Evolutionary conservation across 129 eudicot genomes (phyloP), one percentile per base, ranked within the genome.

Genomic region (Pittosporum tobira): DNA sequence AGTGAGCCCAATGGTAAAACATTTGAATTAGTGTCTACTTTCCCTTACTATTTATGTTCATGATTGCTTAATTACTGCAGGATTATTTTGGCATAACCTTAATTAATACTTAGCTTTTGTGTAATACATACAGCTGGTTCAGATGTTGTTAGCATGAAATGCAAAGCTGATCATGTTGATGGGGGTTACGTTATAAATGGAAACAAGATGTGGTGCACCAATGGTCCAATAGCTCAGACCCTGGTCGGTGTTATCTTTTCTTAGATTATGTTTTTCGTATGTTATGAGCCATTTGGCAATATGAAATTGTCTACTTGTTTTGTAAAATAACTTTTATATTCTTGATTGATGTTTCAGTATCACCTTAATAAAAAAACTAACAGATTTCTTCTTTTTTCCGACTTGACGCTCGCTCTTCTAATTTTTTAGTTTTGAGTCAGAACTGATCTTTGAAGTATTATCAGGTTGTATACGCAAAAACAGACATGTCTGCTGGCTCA

Each of bases 201-300:
- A 65, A 93, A 87, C 74, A 87, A 93, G 63, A 93, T 87, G 96
- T 93, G 99, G 99, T 93, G 99, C 79, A 93, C 96, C 6, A 93
- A 93, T 75, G 99, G 96, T 52, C 96, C 99, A 48, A 26, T 55
- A 72, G 99, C 99, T 63, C 82, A 93, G 75, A 93, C 99, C 28
- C 82, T 93, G 86, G 99, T 93, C 43, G 3, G 30, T 21, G 13
- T 28, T 30, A 29, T 28, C 3, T 18, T 42, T 59, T 59, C 16
- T 4, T 56, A 56, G 9, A 15, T 55, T 55, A 18, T 27, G 44
- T n/a, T n/a, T n/a, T n/a, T n/a, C n/a, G n/a, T n/a, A 13, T 10
- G 12, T 18, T 27, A n/a, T 40, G 46, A n/a, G 46, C n/a, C 46
- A 10, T 12, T 5, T 15, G 31, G 12, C 12, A 6, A 5, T 54